Evolutionary conservation across 345 rosid species (phyloP).

Genomic region (Arabidopsis suecica): DNA sequence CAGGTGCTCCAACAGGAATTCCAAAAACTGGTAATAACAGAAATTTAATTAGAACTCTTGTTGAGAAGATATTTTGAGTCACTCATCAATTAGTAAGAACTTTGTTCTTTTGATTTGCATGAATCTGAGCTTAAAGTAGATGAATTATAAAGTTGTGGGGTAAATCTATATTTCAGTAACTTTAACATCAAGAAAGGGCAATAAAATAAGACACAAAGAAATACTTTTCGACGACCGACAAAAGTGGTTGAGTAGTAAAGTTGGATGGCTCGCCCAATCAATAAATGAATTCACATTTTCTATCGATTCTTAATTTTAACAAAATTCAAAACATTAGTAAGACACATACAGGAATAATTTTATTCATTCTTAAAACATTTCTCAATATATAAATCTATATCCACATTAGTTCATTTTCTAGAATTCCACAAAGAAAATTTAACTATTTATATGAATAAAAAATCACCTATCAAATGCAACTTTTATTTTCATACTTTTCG

Average conservation of each 20-base stretch:
- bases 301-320: not conserved
- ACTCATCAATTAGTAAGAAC: not conserved
- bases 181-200: not conserved
- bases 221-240: conserved; percentile 3
- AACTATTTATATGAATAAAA: not conserved
- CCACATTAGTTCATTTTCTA: not conserved
- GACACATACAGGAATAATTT: not conserved
- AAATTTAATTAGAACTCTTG: not conserved
- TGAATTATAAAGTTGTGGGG: not conserved
- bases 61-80: not conserved
- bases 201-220: not conserved
- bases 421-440: not conserved
- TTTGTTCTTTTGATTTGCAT: not conserved
- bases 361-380: not conserved
- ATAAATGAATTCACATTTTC: not conserved
- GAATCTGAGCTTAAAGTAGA: conserved; percentile 1
- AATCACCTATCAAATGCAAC: not conserved
- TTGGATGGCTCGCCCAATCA: not conserved
- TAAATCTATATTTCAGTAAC: not conserved
- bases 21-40: conserved; percentile 34
- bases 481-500: not conserved
- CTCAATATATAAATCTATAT: too few relatives aligned
- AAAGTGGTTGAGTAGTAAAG: conserved; percentile 1
- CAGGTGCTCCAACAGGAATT: conserved; percentile 42
- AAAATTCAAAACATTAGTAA: not conserved